Conservation (phyloP, 1,284 basidiomycete genomes). For the Sporisorium scitamineum region DNA sequence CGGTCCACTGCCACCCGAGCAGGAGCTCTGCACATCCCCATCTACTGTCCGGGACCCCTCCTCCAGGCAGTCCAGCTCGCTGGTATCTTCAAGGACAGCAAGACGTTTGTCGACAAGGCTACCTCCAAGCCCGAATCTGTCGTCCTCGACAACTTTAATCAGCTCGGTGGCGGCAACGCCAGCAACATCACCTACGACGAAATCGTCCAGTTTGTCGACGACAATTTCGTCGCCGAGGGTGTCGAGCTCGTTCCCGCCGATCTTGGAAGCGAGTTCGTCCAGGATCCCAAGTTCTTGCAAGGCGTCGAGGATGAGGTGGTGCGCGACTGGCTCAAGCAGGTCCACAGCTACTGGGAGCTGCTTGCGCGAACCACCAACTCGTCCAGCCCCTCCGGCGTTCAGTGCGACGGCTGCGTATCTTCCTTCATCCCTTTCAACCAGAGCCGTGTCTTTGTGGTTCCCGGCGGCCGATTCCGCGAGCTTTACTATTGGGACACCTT, state of each 20-base stretch:
- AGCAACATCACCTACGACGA: constrained; percentile 72
- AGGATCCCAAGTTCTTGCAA: constrained; percentile 77
- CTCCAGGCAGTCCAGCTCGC: constrained; percentile 80
- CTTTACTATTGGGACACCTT: constrained; percentile 60
- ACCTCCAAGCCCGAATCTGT: constrained; percentile 71
- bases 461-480: constrained; percentile 80
- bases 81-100: constrained; percentile 81
- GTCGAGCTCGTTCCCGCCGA: constrained; percentile 79
- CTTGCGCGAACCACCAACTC: constrained; percentile 81
- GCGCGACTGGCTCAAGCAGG: constrained; percentile 79
- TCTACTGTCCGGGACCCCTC: constrained; percentile 65
- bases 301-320: constrained; percentile 80
- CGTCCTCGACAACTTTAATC: constrained; percentile 79
- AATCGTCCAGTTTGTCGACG: constrained; percentile 77
- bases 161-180: constrained; percentile 72
- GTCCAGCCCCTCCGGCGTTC: constrained; percentile 73
- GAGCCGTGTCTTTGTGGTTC: constrained; percentile 82
- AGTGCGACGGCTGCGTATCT: constrained; percentile 78
- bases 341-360: constrained; percentile 84
- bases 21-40: constrained; percentile 53
- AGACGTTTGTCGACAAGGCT: constrained; percentile 85
- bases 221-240: constrained; percentile 86
- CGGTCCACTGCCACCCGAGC: constrained; percentile 33
- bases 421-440: constrained; percentile 85
- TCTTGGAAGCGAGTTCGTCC: constrained; percentile 75